A percentile compares a stretch with the other conserved stretches of the same genome.
These are phyloP conservation scores for Chytriomyces sp. DNA, from an alignment of 192 early-diverging fungal genomes.

Conservation along the genomic window DNA sequence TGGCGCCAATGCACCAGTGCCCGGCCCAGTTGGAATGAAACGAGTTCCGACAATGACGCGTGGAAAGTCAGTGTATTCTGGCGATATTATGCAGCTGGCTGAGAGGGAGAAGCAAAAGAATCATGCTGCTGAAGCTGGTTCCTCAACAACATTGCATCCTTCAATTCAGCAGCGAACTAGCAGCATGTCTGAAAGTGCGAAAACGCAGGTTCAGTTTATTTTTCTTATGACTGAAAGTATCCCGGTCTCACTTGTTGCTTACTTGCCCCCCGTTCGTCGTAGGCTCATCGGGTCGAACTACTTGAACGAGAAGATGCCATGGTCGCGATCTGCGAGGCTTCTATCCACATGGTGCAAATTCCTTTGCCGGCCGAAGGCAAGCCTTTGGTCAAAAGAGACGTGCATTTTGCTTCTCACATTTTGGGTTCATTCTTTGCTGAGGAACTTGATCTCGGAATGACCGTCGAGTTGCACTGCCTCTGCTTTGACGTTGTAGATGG, in stretches of 20 bases:
- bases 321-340: slow-evolving; percentile 45
- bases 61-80: slow-evolving; percentile 23
- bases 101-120: slow-evolving; percentile 52
- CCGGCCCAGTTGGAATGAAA: background rate
- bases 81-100: slow-evolving; percentile 33
- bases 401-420: slow-evolving; percentile 1
- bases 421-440: slow-evolving; percentile 1
- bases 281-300: slow-evolving; percentile 12
- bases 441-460: slow-evolving; percentile 26
- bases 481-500: slow-evolving; percentile 5
- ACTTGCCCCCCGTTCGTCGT: background rate
- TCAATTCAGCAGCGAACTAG: background rate
- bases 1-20: background rate
- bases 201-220: background rate
- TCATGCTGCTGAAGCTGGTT: slow-evolving; percentile 24
- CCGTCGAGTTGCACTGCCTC: slow-evolving; percentile 18
- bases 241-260: background rate
- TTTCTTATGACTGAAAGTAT: slow-evolving; percentile 16
- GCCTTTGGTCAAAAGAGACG: slow-evolving; percentile 1
- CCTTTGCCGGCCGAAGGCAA: background rate
- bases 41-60: background rate
- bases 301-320: slow-evolving; percentile 3
- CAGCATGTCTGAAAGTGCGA: background rate
- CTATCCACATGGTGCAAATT: slow-evolving; percentile 69
- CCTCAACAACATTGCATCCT: background rate